phyloP scores from a whole-genome alignment of 108 stramenopile genomes.

The Ochromonas danica region DNA sequence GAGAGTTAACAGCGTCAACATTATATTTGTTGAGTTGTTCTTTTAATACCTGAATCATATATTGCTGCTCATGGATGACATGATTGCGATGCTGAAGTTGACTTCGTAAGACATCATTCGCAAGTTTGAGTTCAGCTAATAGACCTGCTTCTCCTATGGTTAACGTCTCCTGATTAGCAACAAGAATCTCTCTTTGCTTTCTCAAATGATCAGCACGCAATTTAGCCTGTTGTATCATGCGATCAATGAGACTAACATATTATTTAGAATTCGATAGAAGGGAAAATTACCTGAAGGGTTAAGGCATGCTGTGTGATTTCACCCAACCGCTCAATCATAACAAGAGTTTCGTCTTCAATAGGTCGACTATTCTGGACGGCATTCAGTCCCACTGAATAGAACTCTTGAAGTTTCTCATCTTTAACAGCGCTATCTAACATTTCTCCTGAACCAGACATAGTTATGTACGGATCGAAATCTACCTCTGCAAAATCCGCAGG shows the following conservation, averaged over 20 bases:
- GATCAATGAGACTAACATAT: too few species aligned
- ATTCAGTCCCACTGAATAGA: neutral
- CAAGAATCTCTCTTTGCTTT: neutral
- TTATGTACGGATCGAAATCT: too few species aligned
- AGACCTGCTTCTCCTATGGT: neutral
- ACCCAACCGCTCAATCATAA: neutral
- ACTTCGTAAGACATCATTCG: neutral
- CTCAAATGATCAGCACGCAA: neutral
- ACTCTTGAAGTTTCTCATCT: too few species aligned
- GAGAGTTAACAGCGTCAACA: too few species aligned
- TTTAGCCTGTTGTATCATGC: too few species aligned
- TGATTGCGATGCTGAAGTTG: neutral
- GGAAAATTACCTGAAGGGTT: neutral
- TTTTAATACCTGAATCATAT: neutral
- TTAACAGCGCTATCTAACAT: too few species aligned
- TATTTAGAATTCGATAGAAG: too few species aligned
- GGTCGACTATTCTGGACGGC: neutral
- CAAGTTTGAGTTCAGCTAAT: neutral
- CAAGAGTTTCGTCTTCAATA: neutral
- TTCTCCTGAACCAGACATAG: neutral
- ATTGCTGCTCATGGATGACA: neutral
- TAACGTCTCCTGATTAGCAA: neutral
- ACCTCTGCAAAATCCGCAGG: too few species aligned
- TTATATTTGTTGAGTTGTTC: neutral
- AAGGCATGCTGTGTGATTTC: neutral